A percentile compares a stretch with the other conserved stretches of the same genome.
Conservation (phyloP, 176 grass and related monocot genomes). For the Carex scoparia region DNA sequence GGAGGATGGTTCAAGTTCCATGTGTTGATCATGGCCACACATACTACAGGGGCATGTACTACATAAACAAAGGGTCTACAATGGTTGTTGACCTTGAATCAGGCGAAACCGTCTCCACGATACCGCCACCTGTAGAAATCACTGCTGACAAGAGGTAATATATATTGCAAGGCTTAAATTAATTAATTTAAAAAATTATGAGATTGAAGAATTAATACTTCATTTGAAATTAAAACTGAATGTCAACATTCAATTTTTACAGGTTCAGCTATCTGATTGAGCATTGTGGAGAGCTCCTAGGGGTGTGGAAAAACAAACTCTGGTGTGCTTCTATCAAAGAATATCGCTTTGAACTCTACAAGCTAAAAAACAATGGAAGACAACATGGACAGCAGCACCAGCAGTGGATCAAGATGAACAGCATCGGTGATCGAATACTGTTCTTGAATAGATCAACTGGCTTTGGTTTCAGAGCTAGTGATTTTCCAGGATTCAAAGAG, state of each 20-base stretch:
- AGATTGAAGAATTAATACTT: background rate
- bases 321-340: constrained; percentile 17
- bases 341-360: constrained; percentile 4
- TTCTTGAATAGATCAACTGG: constrained; percentile 16
- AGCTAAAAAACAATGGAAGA: background rate
- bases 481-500: constrained; percentile 21
- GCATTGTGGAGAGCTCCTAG: constrained; percentile 1
- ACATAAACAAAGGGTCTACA: constrained; percentile 3
- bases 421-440: constrained; percentile 3
- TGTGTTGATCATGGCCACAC: constrained; percentile 11
- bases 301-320: constrained; percentile 19
- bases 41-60: constrained; percentile 7
- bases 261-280: constrained; percentile 15
- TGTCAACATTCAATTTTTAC: background rate
- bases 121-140: constrained; percentile 2
- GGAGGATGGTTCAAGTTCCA: constrained; percentile 8
- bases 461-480: background rate
- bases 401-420: constrained; percentile 18
- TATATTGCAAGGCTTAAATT: background rate
- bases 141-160: constrained; percentile 8
- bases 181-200: constrained; percentile 5
- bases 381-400: background rate
- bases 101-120: background rate
- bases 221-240: background rate
- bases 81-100: background rate